Base-by-base conservation (phyloP, 148 eudicot species). In the Diospyros kaki region DNA sequence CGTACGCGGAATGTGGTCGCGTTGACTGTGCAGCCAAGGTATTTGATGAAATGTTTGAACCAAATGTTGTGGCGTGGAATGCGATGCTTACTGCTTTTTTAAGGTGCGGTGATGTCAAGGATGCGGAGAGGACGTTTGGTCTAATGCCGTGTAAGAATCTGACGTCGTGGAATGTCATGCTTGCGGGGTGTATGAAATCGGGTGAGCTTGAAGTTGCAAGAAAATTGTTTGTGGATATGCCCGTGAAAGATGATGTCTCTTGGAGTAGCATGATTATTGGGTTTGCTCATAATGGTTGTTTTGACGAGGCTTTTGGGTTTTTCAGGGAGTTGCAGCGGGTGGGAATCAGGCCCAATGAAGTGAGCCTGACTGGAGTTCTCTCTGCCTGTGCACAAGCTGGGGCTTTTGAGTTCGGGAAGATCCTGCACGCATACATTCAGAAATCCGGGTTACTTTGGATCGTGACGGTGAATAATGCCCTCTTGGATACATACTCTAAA, bases 261-360 rank as follows among this genome's bases (percentile, higher is more conserved):
- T 89, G 91, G 90, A 90, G 89, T 79, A 86, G 87, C 0, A 83
- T 90, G 87, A 82, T 88, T 70, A 66, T 71, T 52, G 91, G 91
- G 68, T 81, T 81, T 69, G 87, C 82, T 18, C 87, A 86, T 58
- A 76, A 73, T 71, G 89, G 90, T 67, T 66, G 65, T 70, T 83
- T 88, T 54, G 81, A 77, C 9, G 87, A 84, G 79, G 89, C 91
- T 3, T 88, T 88, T 86, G 78, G 66, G 43, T 75, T 66, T 52
- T 88, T 83, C 64, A 74, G 83, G 71, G 87, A 86, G 72, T 61
- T 86, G 64, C 84, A 51, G 58, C 53, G 79, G 48, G 66, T 51
- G 13, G 83, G 88, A 56, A 65, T 78, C 77, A 78, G 51, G 67
- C 81, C 86, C 2, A 90, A 90, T 79, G 91, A 88, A 66, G 87